Evolutionary conservation across 2,329 filamentous ascomycete species (phyloP).

Genomic region (Gnomoniopsis smithogilvyi): DNA sequence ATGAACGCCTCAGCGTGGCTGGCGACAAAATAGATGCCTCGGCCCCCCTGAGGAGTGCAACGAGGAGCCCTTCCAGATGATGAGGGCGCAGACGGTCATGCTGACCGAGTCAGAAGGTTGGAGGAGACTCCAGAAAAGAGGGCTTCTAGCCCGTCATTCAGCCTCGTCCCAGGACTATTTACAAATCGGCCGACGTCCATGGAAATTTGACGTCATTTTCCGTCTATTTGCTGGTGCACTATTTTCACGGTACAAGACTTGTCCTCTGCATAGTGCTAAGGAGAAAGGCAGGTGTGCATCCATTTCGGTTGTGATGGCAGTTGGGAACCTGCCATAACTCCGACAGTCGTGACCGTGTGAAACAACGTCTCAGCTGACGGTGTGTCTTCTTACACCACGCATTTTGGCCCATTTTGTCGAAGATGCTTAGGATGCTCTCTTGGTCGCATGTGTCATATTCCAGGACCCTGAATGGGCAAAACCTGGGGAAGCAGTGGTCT

Average conservation of each 20-base stretch:
- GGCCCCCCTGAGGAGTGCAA: not conserved
- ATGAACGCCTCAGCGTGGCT: not conserved
- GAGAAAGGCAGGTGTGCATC: not conserved
- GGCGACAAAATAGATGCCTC: not conserved
- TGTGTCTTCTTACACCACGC: not conserved
- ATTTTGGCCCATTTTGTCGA: not conserved
- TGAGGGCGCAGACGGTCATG: not conserved
- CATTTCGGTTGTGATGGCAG: not conserved
- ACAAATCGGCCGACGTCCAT: not conserved
- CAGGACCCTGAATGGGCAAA: not conserved
- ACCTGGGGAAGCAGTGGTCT: not conserved
- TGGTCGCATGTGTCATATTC: not conserved
- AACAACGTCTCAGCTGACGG: conserved; percentile 1
- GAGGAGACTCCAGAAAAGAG: not conserved
- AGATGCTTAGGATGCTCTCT: not conserved
- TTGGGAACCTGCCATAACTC: not conserved
- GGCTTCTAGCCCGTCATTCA: not conserved
- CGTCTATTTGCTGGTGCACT: not conserved
- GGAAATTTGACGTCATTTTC: conserved; percentile 4
- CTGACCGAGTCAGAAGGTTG: not conserved
- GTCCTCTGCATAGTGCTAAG: not conserved
- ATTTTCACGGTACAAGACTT: not conserved
- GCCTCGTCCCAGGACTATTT: not conserved
- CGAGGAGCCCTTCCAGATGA: not conserved
- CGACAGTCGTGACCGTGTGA: not conserved